Percentiles rank a stretch among this genome's conserved stretches.
Conservation (phyloP, 495 filamentous ascomycete genomes). For the Neurospora sublineolata region DNA sequence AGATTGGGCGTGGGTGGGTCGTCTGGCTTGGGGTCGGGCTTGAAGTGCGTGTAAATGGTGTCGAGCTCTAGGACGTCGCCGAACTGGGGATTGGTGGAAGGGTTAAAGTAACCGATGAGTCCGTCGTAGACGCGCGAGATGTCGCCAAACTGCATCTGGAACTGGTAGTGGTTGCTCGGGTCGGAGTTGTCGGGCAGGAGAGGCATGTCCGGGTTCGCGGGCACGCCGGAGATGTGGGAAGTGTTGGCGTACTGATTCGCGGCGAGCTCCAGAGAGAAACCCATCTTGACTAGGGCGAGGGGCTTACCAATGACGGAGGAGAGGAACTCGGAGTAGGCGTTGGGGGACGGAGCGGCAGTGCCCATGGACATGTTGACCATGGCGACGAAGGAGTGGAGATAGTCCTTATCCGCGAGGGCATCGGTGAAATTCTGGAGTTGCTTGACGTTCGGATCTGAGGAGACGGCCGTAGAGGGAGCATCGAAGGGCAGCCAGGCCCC, state of each 20-base stretch:
- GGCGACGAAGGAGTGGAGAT: slow-evolving; percentile 14
- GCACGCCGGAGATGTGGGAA: neutral
- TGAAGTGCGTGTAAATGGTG: slow-evolving; percentile 24
- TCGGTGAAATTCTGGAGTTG: too few species aligned
- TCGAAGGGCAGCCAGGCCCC: slow-evolving; percentile 29
- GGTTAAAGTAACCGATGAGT: neutral
- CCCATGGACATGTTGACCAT: slow-evolving; percentile 24
- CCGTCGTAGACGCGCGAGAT: neutral
- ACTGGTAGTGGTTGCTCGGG: slow-evolving; percentile 1
- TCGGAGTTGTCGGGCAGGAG: neutral
- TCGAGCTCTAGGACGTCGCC: slow-evolving; percentile 14
- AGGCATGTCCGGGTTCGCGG: neutral
- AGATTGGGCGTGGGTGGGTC: neutral
- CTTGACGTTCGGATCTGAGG: too few species aligned
- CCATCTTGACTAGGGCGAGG: slow-evolving; percentile 36
- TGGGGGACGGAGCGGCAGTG: slow-evolving; percentile 17
- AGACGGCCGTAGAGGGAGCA: neutral
- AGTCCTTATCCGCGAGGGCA: slow-evolving; percentile 20
- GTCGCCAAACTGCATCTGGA: neutral
- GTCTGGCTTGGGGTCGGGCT: neutral
- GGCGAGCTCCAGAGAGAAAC: slow-evolving; percentile 35
- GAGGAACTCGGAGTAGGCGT: slow-evolving; percentile 25
- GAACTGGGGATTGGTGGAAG: too few species aligned
- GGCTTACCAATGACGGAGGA: slow-evolving; percentile 33
- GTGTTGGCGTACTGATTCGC: neutral